Percentiles rank a stretch among this genome's conserved stretches.
Conservation (phyloP, 2,329 filamentous ascomycete genomes). For the Gliomastix tumulicola region DNA sequence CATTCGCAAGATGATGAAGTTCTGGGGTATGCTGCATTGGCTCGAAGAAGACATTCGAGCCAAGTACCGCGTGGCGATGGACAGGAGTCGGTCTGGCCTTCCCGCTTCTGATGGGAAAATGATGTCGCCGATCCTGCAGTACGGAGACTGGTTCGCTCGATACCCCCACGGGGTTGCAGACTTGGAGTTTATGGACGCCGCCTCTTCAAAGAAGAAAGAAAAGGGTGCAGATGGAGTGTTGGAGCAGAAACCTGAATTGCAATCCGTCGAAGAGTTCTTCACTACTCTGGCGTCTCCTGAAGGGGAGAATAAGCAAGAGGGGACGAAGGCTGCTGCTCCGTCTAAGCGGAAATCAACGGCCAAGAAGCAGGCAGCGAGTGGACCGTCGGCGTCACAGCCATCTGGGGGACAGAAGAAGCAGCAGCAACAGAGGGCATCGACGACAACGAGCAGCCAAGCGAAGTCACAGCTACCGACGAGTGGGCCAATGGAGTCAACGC, state of each 20-base stretch:
- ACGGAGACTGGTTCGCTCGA: slow-evolving; percentile 94
- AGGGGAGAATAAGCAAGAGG: slow-evolving; percentile 28
- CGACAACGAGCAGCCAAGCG: slow-evolving; percentile 27
- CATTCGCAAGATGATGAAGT: slow-evolving; percentile 88
- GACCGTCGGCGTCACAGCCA: too few species aligned
- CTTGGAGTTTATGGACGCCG: slow-evolving; percentile 74
- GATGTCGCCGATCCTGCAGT: slow-evolving; percentile 72
- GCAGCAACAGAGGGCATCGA: slow-evolving; percentile 31
- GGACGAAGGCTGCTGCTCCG: slow-evolving; percentile 4
- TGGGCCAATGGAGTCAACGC: too few species aligned
- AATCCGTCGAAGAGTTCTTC: slow-evolving; percentile 92
- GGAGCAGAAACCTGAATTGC: slow-evolving; percentile 82
- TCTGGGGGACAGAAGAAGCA: slow-evolving; percentile 9
- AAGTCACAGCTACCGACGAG: too few species aligned
- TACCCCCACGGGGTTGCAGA: slow-evolving; percentile 90
- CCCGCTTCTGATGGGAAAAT: slow-evolving; percentile 37
- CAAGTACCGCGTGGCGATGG: slow-evolving; percentile 77
- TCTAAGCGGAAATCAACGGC: slow-evolving; percentile 29
- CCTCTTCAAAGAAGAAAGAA: slow-evolving; percentile 57
- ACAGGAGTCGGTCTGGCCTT: slow-evolving; percentile 67
- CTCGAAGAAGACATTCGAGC: slow-evolving; percentile 90
- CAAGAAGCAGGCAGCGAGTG: slow-evolving; percentile 24
- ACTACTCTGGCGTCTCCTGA: slow-evolving; percentile 66
- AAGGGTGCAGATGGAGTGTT: slow-evolving; percentile 81
- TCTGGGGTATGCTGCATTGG: slow-evolving; percentile 98